A percentile compares a stretch with the other conserved stretches of the same genome.
phyloP scores from a whole-genome alignment of 805 yeast species.

The Starmerella sirachaensis region DNA sequence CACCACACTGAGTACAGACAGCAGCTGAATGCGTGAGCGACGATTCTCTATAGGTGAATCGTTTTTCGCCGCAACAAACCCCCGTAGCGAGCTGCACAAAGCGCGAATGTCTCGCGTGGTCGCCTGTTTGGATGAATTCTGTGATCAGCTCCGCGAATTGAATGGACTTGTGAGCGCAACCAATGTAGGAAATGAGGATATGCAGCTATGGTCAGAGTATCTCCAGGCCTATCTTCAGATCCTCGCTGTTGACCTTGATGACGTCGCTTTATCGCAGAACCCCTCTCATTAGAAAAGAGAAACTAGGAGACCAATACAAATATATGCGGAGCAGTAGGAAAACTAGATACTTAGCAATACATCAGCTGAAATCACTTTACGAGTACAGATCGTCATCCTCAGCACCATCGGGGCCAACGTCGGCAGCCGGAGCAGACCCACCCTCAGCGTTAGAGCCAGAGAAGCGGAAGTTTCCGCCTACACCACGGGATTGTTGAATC shows the following conservation, averaged over 20 bases:
- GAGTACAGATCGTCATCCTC: constrained; percentile 57
- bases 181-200: too few species aligned
- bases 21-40: neutral
- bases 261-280: too few species aligned
- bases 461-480: constrained; percentile 80
- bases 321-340: too few species aligned
- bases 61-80: neutral
- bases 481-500: constrained; percentile 91
- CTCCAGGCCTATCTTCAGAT: too few species aligned
- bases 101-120: constrained; percentile 1
- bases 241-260: too few species aligned
- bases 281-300: too few species aligned
- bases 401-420: constrained; percentile 36
- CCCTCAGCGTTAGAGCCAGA: constrained; percentile 32
- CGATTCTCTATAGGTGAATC: neutral
- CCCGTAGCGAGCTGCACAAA: constrained; percentile 1
- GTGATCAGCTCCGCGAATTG: neutral
- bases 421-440: constrained; percentile 33
- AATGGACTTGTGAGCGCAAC: too few species aligned
- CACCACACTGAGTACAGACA: neutral
- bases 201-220: too few species aligned
- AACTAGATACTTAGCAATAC: neutral
- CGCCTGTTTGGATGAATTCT: neutral
- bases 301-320: too few species aligned
- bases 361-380: constrained; percentile 1